A percentile compares a stretch with the other conserved stretches of the same genome.
phyloP scores from a whole-genome alignment of 1,284 basidiomycete species.

The Ustilago trichophora region DNA sequence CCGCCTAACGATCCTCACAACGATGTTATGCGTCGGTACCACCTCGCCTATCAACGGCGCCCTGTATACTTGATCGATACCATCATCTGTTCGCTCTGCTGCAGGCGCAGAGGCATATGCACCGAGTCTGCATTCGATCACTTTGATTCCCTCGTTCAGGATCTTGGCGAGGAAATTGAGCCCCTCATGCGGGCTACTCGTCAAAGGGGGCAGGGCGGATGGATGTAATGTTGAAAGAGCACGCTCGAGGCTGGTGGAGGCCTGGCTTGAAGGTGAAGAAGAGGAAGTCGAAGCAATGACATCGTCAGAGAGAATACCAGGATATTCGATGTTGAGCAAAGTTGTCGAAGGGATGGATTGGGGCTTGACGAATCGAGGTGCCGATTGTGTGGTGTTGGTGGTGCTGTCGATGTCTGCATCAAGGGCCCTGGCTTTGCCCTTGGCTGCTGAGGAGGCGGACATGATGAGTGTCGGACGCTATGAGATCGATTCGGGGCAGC shows the following conservation, averaged over 20 bases:
- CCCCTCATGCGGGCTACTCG: constrained; percentile 39
- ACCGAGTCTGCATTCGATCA: constrained; percentile 55
- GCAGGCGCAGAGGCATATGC: too few species aligned
- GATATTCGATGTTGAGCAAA: constrained; percentile 58
- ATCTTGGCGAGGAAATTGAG: constrained; percentile 49
- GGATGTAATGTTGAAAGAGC: constrained; percentile 53
- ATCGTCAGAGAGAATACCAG: constrained; percentile 34
- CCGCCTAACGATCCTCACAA: constrained; percentile 42
- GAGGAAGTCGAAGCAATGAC: background rate
- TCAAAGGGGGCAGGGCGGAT: constrained; percentile 27
- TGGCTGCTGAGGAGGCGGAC: too few species aligned
- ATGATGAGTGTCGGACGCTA: too few species aligned
- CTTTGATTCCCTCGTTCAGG: constrained; percentile 22
- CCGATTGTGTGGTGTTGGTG: background rate
- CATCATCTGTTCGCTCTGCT: background rate
- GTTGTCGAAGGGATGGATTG: constrained; percentile 38
- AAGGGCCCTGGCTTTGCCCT: too few species aligned
- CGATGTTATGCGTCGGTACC: constrained; percentile 45
- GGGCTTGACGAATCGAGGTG: constrained; percentile 22
- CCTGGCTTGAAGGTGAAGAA: too few species aligned
- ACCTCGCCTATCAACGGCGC: constrained; percentile 43
- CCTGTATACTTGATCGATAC: constrained; percentile 26
- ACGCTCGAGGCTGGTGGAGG: constrained; percentile 33
- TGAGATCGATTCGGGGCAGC: too few species aligned
- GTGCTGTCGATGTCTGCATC: background rate